Base-by-base conservation (phyloP, 2,329 filamentous ascomycete genomes). In the Epichloe festucae region DNA sequence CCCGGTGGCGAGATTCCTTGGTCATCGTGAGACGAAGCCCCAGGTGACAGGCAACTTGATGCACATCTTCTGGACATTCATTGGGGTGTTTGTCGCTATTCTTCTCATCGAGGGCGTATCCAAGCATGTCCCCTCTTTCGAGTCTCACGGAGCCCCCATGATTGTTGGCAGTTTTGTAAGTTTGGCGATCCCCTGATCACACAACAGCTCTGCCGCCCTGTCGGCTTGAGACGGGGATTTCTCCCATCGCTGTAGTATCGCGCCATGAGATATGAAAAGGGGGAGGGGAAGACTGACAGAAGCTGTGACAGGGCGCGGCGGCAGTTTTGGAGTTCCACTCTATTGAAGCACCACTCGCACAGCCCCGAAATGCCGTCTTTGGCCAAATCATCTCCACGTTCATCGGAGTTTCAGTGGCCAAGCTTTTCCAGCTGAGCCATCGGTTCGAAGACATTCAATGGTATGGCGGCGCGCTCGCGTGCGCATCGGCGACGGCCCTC, bases 261-360 rank as follows among this genome's bases (percentile, higher is more conserved):
- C 27, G 27, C 3, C 7, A 27, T 27, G 27, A 31, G 27, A 31
- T 11, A 4, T 31, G 17, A 42, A 42, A 15, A 19, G 23, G 36
- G 17, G 8, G 19, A 3, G n/a, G 19, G 19, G 5, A 21, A 40
- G 15, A 44, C 40, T 43, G 27, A 48, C 17, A 35, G 2, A 1
- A n/a, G 12, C 3, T 5, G 4, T n/a, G 5, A 17, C 34, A 85
- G 82, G 85, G 85, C 49, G 85, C 85, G 4, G 81, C 84, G 3
- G 85, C 85, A 14, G 83, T 89, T n/a, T 75, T 89, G 39, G 78
- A 86, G 59, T 89, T 86, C 65, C 82, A 82, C 59, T 74, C 79
- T 46, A 82, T 88, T 57, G 80, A 85, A 48, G 84, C 84, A 0
- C 84, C 85, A 0, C 76, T 89, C 31, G 74, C 85, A 0, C 85